These are phyloP conservation scores for Ilex aquifolium DNA, from an alignment of 257 asterid genomes.

Conservation along the genomic window DNA sequence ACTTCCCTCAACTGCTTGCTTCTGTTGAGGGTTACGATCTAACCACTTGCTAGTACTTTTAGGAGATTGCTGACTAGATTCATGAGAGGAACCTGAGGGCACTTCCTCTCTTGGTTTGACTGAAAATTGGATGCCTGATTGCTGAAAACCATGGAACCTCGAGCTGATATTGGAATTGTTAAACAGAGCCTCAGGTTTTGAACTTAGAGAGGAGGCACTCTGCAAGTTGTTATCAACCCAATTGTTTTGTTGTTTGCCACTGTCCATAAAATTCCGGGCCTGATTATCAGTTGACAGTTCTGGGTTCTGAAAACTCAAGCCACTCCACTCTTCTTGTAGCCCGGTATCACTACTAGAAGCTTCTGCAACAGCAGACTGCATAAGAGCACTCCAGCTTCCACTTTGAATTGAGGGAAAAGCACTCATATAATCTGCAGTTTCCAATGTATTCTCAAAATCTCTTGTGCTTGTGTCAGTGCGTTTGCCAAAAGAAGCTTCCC, in stretches of 20 bases:
- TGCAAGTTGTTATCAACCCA: slow-evolving; percentile 57
- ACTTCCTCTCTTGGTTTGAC: slow-evolving; percentile 34
- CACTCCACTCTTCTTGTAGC: slow-evolving; percentile 83
- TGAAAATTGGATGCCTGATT: slow-evolving; percentile 25
- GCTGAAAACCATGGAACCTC: slow-evolving; percentile 37
- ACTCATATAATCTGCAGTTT: slow-evolving; percentile 24
- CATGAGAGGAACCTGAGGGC: slow-evolving; percentile 35
- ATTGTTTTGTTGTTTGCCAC: slow-evolving; percentile 36
- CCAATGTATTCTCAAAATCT: slow-evolving; percentile 29
- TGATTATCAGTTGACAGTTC: slow-evolving; percentile 51
- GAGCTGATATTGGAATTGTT: slow-evolving; percentile 25
- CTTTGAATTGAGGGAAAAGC: slow-evolving; percentile 40
- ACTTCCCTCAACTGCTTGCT: slow-evolving; percentile 26
- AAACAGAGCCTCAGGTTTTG: slow-evolving; percentile 34
- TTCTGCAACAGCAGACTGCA: slow-evolving; percentile 89
- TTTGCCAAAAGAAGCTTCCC: slow-evolving; percentile 39
- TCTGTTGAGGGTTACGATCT: slow-evolving; percentile 37
- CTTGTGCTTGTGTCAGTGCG: slow-evolving; percentile 10
- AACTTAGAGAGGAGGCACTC: slow-evolving; percentile 41
- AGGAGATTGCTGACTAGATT: slow-evolving; percentile 31
- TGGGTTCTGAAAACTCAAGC: slow-evolving; percentile 66
- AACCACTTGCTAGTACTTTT: slow-evolving; percentile 23
- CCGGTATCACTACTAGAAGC: slow-evolving; percentile 68
- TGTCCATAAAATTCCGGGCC: slow-evolving; percentile 27
- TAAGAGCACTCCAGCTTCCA: slow-evolving; percentile 92